phyloP scores from a whole-genome alignment of 371 early-diverging fungal species.

The Mucor lusitanicus region DNA sequence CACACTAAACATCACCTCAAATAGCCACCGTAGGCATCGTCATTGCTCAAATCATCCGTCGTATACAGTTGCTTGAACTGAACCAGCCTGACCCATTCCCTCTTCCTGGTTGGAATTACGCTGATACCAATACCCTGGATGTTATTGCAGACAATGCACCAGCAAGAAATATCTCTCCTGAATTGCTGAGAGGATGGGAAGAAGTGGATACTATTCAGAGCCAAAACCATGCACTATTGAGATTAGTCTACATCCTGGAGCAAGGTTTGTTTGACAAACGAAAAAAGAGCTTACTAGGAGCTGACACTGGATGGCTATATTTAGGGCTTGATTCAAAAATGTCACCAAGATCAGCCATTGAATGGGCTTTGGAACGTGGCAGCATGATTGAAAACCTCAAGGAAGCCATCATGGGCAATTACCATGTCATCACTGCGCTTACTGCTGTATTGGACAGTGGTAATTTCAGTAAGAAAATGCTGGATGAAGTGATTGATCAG shows the following conservation, averaged over 20 bases:
- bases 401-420: conserved; percentile 65
- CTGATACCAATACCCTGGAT: conserved; percentile 5
- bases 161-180: conserved; percentile 20
- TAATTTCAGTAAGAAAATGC: conserved; percentile 42
- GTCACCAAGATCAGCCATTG: conserved; percentile 54
- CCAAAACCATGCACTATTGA: conserved; percentile 54
- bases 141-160: conserved; percentile 1
- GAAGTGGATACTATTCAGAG: conserved; percentile 40
- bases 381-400: conserved; percentile 56
- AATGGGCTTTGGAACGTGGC: conserved; percentile 61
- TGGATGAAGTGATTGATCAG: conserved; percentile 62
- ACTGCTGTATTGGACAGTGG: conserved; percentile 56
- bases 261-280: conserved; percentile 35
- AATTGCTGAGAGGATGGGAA: conserved; percentile 33
- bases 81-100: conserved; percentile 51
- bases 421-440: conserved; percentile 50
- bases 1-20: background rate
- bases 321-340: conserved; percentile 37
- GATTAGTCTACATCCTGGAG: conserved; percentile 60
- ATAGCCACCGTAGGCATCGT: conserved; percentile 68
- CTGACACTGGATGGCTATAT: background rate
- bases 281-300: too few species aligned
- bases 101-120: conserved; percentile 31
- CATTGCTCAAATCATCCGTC: conserved; percentile 57
- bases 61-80: conserved; percentile 45